Evolutionary conservation across 176 grass and related monocot species (phyloP).

Genomic region (Leersia perrieri): DNA sequence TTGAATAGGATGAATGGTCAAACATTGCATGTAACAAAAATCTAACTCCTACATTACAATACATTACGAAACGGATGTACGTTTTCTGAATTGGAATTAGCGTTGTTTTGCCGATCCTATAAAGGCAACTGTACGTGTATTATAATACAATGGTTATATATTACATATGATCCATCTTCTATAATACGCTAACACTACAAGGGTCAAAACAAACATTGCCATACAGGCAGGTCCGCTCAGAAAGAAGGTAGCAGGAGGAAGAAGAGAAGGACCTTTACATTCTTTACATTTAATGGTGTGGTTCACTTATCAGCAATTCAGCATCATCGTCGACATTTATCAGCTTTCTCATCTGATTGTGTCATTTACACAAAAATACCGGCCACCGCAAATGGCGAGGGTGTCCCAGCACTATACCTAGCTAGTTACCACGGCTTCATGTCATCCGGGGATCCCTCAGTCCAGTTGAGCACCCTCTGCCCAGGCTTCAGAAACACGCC

Average conservation of each 20-base stretch:
- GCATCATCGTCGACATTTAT: neutral
- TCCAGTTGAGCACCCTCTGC: slow-evolving; percentile 29
- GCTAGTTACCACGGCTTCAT: slow-evolving; percentile 15
- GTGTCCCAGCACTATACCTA: neutral
- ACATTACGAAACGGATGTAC: too few species aligned
- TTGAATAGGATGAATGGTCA: too few species aligned
- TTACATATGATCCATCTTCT: too few species aligned
- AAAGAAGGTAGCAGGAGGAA: neutral
- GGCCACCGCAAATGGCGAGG: too few species aligned
- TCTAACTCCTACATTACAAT: too few species aligned
- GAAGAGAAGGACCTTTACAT: neutral
- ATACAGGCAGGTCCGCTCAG: neutral
- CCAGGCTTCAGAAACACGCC: neutral
- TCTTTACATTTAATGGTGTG: neutral
- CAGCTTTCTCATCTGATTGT: neutral
- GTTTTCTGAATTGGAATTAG: too few species aligned
- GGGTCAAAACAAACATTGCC: neutral
- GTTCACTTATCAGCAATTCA: neutral
- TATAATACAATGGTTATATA: too few species aligned
- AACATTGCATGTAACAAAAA: too few species aligned
- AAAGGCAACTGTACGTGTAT: too few species aligned
- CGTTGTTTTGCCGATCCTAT: too few species aligned
- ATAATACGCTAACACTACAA: neutral
- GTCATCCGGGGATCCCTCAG: slow-evolving; percentile 14
- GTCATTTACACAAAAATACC: neutral